Percentiles rank a stretch among this genome's conserved stretches.
Evolutionary conservation across 768 basidiomycete species (phyloP).

Genomic region (Lyophyllum semitale): DNA sequence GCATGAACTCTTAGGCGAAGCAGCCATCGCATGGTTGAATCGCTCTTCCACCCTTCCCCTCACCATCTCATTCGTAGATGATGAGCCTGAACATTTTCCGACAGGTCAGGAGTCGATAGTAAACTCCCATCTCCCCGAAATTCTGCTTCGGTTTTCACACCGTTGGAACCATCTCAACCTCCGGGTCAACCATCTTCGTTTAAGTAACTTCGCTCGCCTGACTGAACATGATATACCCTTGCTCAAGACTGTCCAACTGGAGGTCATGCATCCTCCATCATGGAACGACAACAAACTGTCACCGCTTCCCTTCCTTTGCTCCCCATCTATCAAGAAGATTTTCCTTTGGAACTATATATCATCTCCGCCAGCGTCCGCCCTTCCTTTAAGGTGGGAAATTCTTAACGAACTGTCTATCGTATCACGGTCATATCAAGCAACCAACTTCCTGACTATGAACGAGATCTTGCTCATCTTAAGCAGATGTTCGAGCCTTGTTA

Average conservation of each 20-base stretch:
- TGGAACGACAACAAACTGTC: no score
- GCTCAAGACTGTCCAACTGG: background rate
- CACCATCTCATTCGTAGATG: background rate
- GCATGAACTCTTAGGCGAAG: background rate
- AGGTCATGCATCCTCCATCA: background rate
- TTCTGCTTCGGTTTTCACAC: background rate
- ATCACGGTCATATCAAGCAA: background rate
- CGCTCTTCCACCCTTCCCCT: background rate
- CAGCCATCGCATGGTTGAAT: background rate
- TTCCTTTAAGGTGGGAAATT: background rate
- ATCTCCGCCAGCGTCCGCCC: background rate
- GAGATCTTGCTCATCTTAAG: background rate
- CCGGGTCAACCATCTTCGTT: background rate
- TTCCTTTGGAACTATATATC: background rate
- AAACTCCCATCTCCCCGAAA: background rate
- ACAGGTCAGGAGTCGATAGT: background rate
- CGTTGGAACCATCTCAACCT: background rate
- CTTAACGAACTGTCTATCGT: background rate
- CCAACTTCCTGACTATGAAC: background rate
- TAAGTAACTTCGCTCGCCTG: background rate
- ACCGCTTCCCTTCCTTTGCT: background rate
- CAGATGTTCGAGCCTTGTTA: background rate
- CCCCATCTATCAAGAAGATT: background rate
- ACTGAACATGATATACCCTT: background rate
- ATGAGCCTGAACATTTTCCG: background rate